Conservation (phyloP, 2,329 filamentous ascomycete species). For the Ophiostoma piceae region DNA sequence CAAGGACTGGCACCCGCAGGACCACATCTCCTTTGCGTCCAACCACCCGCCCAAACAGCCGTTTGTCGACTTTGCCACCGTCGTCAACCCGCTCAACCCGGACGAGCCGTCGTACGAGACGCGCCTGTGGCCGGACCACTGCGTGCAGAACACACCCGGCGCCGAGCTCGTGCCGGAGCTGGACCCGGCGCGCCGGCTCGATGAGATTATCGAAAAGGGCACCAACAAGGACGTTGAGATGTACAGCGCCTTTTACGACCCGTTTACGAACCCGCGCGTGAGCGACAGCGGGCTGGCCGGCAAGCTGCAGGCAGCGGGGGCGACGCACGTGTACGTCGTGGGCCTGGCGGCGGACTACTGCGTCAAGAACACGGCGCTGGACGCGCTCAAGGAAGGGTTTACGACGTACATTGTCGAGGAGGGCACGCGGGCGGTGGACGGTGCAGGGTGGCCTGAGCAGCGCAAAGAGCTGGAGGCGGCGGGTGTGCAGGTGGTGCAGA, state of each 20-base stretch:
- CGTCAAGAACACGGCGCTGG: constrained; percentile 73
- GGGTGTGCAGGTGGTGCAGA: constrained; percentile 59
- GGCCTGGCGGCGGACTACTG: constrained; percentile 89
- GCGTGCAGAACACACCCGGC: constrained; percentile 68
- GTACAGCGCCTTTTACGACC: constrained; percentile 87
- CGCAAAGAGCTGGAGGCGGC: constrained; percentile 49
- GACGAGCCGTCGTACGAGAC: constrained; percentile 58
- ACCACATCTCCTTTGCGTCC: constrained; percentile 83
- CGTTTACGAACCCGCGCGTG: constrained; percentile 59
- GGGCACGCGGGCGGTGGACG: constrained; percentile 67
- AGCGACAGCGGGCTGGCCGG: constrained; percentile 59
- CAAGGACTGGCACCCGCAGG: constrained; percentile 80
- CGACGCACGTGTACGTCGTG: constrained; percentile 79
- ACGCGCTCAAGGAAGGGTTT: constrained; percentile 73
- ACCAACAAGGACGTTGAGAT: constrained; percentile 71
- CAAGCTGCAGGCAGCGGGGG: constrained; percentile 46
- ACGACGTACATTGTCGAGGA: constrained; percentile 71
- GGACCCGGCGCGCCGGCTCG: constrained; percentile 49
- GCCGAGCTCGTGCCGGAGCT: constrained; percentile 70
- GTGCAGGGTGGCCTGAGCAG: constrained; percentile 50
- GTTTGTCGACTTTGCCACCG: constrained; percentile 59
- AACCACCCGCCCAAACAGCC: constrained; percentile 66
- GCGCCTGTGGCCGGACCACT: constrained; percentile 85
- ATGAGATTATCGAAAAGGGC: constrained; percentile 72
- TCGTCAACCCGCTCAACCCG: constrained; percentile 62